Conservation (phyloP, 2,329 filamentous ascomycete genomes). For the Verticillium klebahnii region DNA sequence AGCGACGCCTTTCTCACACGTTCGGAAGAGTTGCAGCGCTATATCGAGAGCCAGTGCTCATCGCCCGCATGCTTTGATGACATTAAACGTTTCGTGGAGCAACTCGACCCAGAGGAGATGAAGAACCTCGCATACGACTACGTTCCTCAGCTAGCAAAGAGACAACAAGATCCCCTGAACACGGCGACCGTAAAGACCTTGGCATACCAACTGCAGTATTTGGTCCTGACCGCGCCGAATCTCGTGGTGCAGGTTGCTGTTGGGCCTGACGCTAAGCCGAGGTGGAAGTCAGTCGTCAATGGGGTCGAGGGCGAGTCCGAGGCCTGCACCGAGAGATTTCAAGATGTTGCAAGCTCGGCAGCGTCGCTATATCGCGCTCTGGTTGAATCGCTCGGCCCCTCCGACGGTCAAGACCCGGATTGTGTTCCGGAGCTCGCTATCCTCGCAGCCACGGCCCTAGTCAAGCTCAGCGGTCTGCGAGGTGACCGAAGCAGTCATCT, state of each 20-base stretch:
- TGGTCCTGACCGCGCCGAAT: conserved; percentile 21
- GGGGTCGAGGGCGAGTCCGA: neutral
- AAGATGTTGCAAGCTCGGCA: conserved; percentile 8
- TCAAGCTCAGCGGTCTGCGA: conserved; percentile 17
- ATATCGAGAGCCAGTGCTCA: conserved; percentile 28
- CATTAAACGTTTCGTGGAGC: conserved; percentile 37
- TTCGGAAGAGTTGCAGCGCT: conserved; percentile 25
- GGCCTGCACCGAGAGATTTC: conserved; percentile 5
- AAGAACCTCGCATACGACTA: conserved; percentile 33
- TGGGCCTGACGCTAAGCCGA: conserved; percentile 10
- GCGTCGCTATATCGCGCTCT: conserved; percentile 8
- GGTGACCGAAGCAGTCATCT: conserved; percentile 1
- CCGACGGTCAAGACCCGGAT: conserved; percentile 1
- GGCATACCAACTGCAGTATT: conserved; percentile 38
- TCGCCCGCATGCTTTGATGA: conserved; percentile 42
- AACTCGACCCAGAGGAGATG: conserved; percentile 34
- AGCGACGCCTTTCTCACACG: conserved; percentile 3
- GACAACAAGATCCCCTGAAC: conserved; percentile 16
- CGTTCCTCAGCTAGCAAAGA: conserved; percentile 24
- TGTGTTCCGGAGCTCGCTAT: conserved; percentile 28
- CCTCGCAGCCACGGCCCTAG: conserved; percentile 26
- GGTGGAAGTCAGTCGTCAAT: conserved; percentile 10
- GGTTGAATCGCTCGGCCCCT: neutral
- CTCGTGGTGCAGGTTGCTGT: conserved; percentile 13
- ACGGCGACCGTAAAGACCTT: conserved; percentile 26